Evolutionary conservation across 2,329 filamentous ascomycete species (phyloP).

Genomic region (Akanthomyces dipterigenus): DNA sequence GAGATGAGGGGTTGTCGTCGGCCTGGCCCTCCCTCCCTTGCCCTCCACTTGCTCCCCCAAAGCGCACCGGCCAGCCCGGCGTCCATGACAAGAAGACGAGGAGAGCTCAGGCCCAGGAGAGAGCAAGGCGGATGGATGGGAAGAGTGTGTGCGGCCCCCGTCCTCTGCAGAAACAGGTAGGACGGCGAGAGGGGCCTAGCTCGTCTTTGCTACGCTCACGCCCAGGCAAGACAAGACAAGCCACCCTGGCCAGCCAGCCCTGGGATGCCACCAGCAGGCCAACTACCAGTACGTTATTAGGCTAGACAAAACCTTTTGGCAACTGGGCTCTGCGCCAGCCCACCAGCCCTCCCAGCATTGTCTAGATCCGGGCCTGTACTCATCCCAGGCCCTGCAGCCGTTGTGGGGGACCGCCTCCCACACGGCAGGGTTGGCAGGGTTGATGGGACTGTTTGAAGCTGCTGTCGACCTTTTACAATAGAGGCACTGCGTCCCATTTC

Average conservation of each 20-base stretch:
- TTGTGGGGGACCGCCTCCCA: constrained; percentile 7
- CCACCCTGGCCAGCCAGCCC: not conserved
- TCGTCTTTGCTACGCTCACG: no score
- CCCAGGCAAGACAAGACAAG: not conserved
- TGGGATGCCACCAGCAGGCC: not conserved
- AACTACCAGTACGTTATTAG: no score
- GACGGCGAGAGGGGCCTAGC: no score
- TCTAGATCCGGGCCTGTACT: constrained; percentile 10
- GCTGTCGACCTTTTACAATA: constrained; percentile 1
- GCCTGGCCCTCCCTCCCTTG: not conserved
- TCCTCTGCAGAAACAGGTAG: not conserved
- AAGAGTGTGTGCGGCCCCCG: not conserved
- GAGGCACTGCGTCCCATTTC: not conserved
- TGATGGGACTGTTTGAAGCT: not conserved
- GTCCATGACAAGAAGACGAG: not conserved
- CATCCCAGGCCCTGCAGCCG: not conserved
- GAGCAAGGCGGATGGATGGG: not conserved
- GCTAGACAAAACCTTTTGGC: no score
- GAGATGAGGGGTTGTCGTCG: not conserved
- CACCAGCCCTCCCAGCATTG: constrained; percentile 2
- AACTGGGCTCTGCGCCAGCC: not conserved
- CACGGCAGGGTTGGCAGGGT: not conserved
- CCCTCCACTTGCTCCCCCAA: not conserved
- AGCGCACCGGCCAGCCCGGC: constrained; percentile 7
- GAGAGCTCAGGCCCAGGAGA: not conserved